These are phyloP conservation scores for Leptodermis oblonga DNA, from an alignment of 257 asterid genomes.

Conservation along the genomic window DNA sequence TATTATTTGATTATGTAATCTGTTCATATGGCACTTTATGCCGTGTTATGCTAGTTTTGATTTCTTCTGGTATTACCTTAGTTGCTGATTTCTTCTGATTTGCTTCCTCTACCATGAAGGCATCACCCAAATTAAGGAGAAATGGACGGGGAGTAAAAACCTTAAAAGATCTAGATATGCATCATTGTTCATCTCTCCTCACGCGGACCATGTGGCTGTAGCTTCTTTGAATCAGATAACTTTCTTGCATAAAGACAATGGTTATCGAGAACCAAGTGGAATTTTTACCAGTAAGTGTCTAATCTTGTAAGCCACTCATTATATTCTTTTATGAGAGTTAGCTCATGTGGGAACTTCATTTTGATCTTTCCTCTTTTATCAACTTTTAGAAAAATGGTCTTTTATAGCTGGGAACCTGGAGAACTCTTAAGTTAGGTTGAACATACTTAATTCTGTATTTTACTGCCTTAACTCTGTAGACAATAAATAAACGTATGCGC, in stretches of 20 bases:
- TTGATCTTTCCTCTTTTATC: neutral
- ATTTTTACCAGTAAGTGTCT: slow-evolving; percentile 62
- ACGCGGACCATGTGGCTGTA: slow-evolving; percentile 81
- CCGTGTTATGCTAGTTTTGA: neutral
- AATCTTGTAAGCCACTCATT: slow-evolving; percentile 14
- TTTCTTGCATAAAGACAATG: slow-evolving; percentile 69
- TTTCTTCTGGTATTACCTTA: neutral
- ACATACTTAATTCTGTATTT: neutral
- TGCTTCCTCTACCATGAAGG: slow-evolving; percentile 40
- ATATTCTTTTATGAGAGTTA: neutral
- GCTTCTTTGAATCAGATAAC: slow-evolving; percentile 73
- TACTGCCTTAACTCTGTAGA: neutral
- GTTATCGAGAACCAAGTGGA: slow-evolving; percentile 82
- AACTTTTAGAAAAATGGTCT: neutral
- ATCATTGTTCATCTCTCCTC: slow-evolving; percentile 71
- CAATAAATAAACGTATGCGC: neutral
- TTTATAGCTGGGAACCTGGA: neutral
- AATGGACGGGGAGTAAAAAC: slow-evolving; percentile 57
- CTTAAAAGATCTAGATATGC: slow-evolving; percentile 48
- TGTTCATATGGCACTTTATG: neutral
- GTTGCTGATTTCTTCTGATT: slow-evolving; percentile 17
- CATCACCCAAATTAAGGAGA: slow-evolving; percentile 64
- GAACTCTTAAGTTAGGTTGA: neutral
- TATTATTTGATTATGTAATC: neutral
- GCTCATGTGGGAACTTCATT: neutral